Percentiles rank a stretch among this genome's conserved stretches.
Conservation (phyloP, 2,329 filamentous ascomycete species). For the Hymenoscyphus occultus region DNA sequence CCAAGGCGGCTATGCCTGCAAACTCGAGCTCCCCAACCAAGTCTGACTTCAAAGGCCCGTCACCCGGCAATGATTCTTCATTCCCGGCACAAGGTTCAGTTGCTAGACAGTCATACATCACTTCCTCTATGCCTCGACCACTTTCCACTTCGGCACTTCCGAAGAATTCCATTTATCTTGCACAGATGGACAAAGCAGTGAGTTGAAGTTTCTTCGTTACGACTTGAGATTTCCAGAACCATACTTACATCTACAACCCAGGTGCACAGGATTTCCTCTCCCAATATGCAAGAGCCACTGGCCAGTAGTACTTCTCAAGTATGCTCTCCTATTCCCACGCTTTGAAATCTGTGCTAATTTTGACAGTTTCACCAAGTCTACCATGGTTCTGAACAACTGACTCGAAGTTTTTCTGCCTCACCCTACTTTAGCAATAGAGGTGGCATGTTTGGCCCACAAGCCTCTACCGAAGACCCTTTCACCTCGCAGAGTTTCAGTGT, state of each 20-base stretch:
- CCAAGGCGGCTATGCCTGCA: neutral
- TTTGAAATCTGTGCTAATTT: neutral
- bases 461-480: constrained; percentile 9
- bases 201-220: neutral
- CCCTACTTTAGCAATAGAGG: constrained; percentile 5
- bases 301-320: neutral
- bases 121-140: constrained; percentile 11
- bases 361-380: neutral
- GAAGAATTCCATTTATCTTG: constrained; percentile 16
- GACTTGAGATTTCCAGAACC: neutral
- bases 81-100: constrained; percentile 12
- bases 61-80: constrained; percentile 16
- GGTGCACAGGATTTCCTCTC: neutral
- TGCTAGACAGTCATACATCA: constrained; percentile 5
- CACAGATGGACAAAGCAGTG: constrained; percentile 26
- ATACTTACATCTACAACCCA: constrained; percentile 1
- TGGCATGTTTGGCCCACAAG: neutral
- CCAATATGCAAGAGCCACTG: neutral
- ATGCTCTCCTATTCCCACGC: neutral
- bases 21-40: neutral
- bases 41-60: constrained; percentile 9
- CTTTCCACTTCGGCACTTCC: constrained; percentile 12
- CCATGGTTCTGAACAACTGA: neutral
- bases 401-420: constrained; percentile 6
- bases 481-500: neutral